Evolutionary conservation across 768 basidiomycete genomes (phyloP).

Genomic region (Thelephora aurantiotincta): DNA sequence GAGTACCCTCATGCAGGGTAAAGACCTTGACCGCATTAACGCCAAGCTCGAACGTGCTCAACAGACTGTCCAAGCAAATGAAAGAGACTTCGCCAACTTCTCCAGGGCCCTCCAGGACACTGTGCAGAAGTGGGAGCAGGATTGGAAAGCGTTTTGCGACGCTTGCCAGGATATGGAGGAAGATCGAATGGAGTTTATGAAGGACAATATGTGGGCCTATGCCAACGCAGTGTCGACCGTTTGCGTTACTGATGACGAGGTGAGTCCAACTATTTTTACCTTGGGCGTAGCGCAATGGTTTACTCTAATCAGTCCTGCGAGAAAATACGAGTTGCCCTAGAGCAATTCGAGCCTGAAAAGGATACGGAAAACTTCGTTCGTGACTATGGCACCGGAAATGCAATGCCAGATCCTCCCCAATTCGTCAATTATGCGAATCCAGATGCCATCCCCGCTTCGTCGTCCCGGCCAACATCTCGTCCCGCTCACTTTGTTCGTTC

Average conservation of each 20-base stretch:
- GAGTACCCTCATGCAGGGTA: conserved; percentile 80
- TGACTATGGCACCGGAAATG: conserved; percentile 76
- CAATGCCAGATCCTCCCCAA: conserved; percentile 76
- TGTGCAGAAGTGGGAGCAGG: conserved; percentile 73
- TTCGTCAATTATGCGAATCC: conserved; percentile 74
- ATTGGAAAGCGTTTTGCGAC: conserved; percentile 94
- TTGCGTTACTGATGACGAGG: conserved; percentile 93
- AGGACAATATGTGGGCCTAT: conserved; percentile 91
- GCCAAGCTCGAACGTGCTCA: conserved; percentile 79
- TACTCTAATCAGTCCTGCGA: conserved; percentile 66
- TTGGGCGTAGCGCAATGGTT: background rate
- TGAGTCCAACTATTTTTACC: conserved; percentile 19
- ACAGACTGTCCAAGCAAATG: conserved; percentile 81
- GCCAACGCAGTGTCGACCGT: conserved; percentile 94
- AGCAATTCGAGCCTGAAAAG: conserved; percentile 75
- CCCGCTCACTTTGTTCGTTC: conserved; percentile 37
- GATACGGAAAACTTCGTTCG: conserved; percentile 87
- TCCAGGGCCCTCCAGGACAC: conserved; percentile 70
- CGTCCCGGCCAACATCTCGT: conserved; percentile 39
- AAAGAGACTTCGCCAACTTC: conserved; percentile 86
- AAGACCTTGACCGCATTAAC: conserved; percentile 83
- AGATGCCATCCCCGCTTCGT: conserved; percentile 48
- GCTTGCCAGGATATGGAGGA: conserved; percentile 93
- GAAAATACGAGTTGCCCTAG: conserved; percentile 69
- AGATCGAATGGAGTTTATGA: conserved; percentile 86